Evolutionary conservation across 2,329 filamentous ascomycete species (phyloP).

Genomic region (Cercospora canescens): DNA sequence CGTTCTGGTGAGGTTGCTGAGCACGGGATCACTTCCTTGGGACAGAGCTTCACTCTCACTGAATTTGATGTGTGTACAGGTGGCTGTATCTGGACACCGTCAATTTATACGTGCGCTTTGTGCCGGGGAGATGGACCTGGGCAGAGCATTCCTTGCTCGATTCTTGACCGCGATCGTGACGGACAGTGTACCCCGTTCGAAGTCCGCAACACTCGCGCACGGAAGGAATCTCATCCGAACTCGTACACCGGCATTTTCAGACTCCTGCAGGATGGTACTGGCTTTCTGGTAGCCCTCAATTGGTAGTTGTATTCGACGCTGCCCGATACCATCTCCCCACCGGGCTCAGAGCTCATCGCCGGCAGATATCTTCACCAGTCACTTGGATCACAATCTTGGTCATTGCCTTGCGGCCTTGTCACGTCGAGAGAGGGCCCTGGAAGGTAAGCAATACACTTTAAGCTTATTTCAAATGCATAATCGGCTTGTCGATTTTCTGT

Average conservation of each 20-base stretch:
- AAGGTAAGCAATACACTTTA: not conserved
- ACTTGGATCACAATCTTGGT: not conserved
- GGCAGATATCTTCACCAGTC: not conserved
- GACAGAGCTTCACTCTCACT: not conserved
- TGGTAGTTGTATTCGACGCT: not conserved
- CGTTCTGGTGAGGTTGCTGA: not conserved
- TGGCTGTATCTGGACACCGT: not conserved
- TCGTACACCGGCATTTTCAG: not conserved
- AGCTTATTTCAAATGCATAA: not conserved
- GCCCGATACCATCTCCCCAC: not conserved
- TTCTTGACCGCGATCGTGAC: not conserved
- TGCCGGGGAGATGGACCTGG: not conserved
- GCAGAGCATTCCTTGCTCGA: not conserved
- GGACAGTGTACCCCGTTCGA: not conserved
- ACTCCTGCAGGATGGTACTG: not conserved
- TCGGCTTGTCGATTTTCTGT: not conserved
- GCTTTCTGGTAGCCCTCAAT: not conserved
- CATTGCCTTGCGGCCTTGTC: not conserved
- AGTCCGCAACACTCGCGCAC: not conserved
- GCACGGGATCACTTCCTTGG: not conserved
- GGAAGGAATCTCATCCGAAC: not conserved
- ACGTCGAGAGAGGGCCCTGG: not conserved
- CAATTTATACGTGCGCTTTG: not conserved
- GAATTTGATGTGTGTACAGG: not conserved
- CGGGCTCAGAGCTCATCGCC: not conserved